Conservation (phyloP, 768 basidiomycete species). For the Albatrellus ellisii region DNA sequence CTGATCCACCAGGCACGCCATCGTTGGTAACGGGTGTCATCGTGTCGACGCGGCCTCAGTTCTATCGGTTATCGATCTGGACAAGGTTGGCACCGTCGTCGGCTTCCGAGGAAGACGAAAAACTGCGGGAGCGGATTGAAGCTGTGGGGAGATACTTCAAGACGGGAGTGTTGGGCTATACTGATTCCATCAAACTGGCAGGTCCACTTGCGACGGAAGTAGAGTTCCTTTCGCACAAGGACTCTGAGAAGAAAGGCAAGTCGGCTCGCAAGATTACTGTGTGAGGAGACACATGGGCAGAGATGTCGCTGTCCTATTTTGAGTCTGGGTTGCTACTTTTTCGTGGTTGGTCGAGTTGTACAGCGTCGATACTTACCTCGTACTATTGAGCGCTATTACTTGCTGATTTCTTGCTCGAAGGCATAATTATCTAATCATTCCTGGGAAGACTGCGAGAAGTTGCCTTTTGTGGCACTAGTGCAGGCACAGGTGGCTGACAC, state of each 20-base stretch:
- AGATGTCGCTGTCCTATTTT: not conserved
- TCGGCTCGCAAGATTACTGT: slow-evolving; percentile 65
- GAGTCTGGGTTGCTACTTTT: not conserved
- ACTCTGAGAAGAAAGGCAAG: slow-evolving; percentile 91
- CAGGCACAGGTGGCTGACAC: too few relatives aligned
- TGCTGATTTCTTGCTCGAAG: too few relatives aligned
- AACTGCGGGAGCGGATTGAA: slow-evolving; percentile 70
- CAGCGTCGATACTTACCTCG: slow-evolving; percentile 11
- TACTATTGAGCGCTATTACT: slow-evolving; percentile 11
- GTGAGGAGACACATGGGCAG: slow-evolving; percentile 20
- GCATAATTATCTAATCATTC: too few relatives aligned
- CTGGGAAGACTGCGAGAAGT: too few relatives aligned
- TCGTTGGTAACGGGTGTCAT: slow-evolving; percentile 76
- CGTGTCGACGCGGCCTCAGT: slow-evolving; percentile 85
- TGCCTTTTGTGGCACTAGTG: too few relatives aligned
- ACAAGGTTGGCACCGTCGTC: slow-evolving; percentile 66
- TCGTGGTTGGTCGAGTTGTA: not conserved
- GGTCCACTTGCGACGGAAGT: slow-evolving; percentile 92
- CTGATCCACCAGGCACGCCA: slow-evolving; percentile 28
- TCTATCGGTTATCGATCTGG: slow-evolving; percentile 97
- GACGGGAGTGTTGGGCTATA: slow-evolving; percentile 72
- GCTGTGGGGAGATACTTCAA: slow-evolving; percentile 88
- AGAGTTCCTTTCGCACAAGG: slow-evolving; percentile 89
- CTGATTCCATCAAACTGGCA: slow-evolving; percentile 56
- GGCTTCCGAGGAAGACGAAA: slow-evolving; percentile 28